Base-by-base conservation (phyloP, 805 yeast genomes). In the Komagataella pseudopastoris region DNA sequence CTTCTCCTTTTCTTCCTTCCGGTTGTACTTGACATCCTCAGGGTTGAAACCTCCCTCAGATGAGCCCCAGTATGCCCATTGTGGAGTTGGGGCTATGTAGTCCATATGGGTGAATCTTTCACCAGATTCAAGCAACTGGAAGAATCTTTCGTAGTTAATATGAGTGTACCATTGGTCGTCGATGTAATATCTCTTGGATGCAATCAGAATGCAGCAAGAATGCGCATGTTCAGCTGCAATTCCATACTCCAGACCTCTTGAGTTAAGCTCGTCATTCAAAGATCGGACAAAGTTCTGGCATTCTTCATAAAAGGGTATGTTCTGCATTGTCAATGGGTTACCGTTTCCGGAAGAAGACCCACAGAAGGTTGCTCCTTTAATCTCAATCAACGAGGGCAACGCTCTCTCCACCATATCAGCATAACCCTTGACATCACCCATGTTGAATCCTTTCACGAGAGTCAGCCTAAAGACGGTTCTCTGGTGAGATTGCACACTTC, bases 171-270 rank as follows among this genome's bases (percentile, higher is more conserved):
- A 89, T 56, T 75, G 78, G 39, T 76, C 83, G 61, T 84, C 66
- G 53, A 81, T 80, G 55, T 78, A 72, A 72, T 88, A 89, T 59
- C 81, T 79, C 45, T 71, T 72, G 56, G 83, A 84, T 0, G 95
- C 96, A 58, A 90, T 78, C 56, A 89, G 71, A 17, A 90, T 84
- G 70, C 96, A 90, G 68, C 96, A 90, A 2, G 95, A 85, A 63
- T 89, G 97, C 0, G 96, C 95, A 64, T 89, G 97, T 65, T 90
- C 96, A 0, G 96, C 95, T 8, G 96, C 96, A 53, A 89, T 71
- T 48, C 81, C 95, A 61, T 90, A 89, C 23, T 73, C 74, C 30
- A 84, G 71, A 1, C 89, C 89, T 58, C 95, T 76, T 10, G 71
- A 65, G 51, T 77, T 71, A 53, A 89, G 72, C 58, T 83, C 88